Base-by-base conservation (phyloP, 148 eudicot genomes). In the Pouteria glomerata region DNA sequence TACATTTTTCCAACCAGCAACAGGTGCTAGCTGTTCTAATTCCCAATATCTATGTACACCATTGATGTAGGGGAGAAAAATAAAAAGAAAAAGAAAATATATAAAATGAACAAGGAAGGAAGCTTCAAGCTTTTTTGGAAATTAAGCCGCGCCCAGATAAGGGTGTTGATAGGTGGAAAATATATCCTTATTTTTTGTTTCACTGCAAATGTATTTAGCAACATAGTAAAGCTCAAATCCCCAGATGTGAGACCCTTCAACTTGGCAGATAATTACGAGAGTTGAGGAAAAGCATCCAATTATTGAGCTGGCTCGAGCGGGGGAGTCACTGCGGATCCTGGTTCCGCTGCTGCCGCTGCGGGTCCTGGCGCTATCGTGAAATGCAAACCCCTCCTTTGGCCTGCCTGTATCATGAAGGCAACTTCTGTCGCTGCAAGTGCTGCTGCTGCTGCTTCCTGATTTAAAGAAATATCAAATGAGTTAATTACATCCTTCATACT, bases 361-460 rank as follows among this genome's bases (percentile, higher is more conserved):
- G 88, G 73, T 19, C 82, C 80, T 0, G 92, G 87, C 62, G 88
- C 82, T 63, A 88, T 81, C 21, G 86, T 85, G 71, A 92, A 77
- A 59, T 86, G 90, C 81, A 92, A 68, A 19, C 88, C 92, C 71
- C 88, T 59, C 24, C 78, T 86, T 47, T 83, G 90, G 72, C 88
- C 89, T 51, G 90, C 83, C 67, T 89, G 96, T 67, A 88, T 74
- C 87, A 88, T 77, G 66, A 84, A 88, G 6, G 93, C 93, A 51
- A 92, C 91, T 76, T 92, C 88, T 2, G 86, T 56, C 66, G 91
- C 89, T 48, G 90, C 88, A 48, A 86, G 55, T 48, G 93, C 85
- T 64, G 86, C 75, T 73, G 59, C 71, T 50, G 37, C 92, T 35
- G 86, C 97, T 74, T 92, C 96, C 96, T 92, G 84, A 63, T 68